Evolutionary conservation across 352 stramenopile species (phyloP), one percentile per base, ranked within the genome.

Genomic region (Paralagenidium karlingii): DNA sequence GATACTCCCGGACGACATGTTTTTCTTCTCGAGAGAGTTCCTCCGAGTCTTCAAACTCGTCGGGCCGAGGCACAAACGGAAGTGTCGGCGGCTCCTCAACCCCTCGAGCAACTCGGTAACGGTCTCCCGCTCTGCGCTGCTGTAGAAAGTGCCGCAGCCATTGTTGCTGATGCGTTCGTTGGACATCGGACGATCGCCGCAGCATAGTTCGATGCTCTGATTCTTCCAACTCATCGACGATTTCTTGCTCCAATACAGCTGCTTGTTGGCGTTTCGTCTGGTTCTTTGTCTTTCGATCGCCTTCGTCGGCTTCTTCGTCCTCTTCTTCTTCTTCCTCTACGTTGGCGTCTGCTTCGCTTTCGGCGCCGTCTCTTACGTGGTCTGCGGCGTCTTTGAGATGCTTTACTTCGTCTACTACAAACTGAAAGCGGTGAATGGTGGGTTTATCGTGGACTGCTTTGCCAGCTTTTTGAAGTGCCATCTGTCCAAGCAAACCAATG

Each of bases 121-220:
- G n/a, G n/a, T n/a, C n/a, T n/a, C n/a, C n/a, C n/a, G n/a, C n/a
- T n/a, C n/a, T n/a, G n/a, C n/a, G n/a, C n/a, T n/a, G n/a, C n/a
- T n/a, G n/a, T n/a, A n/a, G n/a, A n/a, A n/a, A n/a, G n/a, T n/a
- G n/a, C n/a, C n/a, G n/a, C n/a, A n/a, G n/a, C n/a, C n/a, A n/a
- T n/a, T n/a, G n/a, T n/a, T n/a, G n/a, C n/a, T n/a, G n/a, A n/a
- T n/a, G n/a, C n/a, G n/a, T n/a, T n/a, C n/a, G n/a, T n/a, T n/a
- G n/a, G n/a, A n/a, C n/a, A n/a, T n/a, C n/a, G n/a, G n/a, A n/a
- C n/a, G n/a, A n/a, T n/a, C n/a, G n/a, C n/a, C n/a, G n/a, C n/a
- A n/a, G n/a, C n/a, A n/a, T n/a, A 84, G 81, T 11, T 67, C 79
- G 24, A 58, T 73, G 44, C 80, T 65, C 10, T 67, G 56, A 38